Conservation (phyloP, 1,284 basidiomycete species). For the Ganoderma meredithae region DNA sequence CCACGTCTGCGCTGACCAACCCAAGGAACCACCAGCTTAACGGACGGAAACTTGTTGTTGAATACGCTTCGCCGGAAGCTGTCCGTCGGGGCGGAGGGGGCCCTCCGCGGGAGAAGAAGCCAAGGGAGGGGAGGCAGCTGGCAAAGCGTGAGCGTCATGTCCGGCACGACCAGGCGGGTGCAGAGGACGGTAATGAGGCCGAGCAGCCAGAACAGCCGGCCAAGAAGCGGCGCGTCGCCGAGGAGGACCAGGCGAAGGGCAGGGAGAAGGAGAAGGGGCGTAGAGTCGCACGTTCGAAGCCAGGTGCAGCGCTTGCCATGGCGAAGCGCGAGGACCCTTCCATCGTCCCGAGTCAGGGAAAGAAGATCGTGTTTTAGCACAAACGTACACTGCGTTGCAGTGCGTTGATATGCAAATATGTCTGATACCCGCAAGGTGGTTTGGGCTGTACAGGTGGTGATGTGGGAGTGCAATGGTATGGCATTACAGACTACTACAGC, state of each 20-base stretch:
- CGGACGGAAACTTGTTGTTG: conserved; percentile 87
- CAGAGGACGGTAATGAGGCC: conserved; percentile 9
- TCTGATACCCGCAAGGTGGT: not conserved
- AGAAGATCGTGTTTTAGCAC: conserved; percentile 79
- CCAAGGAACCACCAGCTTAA: conserved; percentile 85
- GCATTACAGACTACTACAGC: conserved; percentile 33
- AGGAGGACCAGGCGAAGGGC: conserved; percentile 11
- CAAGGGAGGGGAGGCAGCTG: conserved; percentile 21
- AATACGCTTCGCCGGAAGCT: conserved; percentile 88
- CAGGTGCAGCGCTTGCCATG: conserved; percentile 90
- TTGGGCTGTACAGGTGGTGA: not conserved
- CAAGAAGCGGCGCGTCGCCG: conserved; percentile 30
- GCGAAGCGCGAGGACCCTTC: conserved; percentile 88
- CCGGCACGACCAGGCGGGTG: conserved; percentile 17
- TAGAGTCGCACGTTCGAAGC: conserved; percentile 55
- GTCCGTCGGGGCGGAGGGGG: conserved; percentile 72
- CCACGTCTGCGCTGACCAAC: conserved; percentile 86
- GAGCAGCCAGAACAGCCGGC: conserved; percentile 22
- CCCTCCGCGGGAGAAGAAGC: conserved; percentile 41
- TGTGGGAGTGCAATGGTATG: conserved; percentile 22
- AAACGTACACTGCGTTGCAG: not conserved
- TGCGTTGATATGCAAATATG: not conserved
- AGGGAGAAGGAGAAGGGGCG: conserved; percentile 10
- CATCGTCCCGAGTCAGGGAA: conserved; percentile 83
- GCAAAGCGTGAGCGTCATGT: conserved; percentile 22